Conservation (phyloP, 2,329 filamentous ascomycete genomes). For the Fusarium coffeatum region DNA sequence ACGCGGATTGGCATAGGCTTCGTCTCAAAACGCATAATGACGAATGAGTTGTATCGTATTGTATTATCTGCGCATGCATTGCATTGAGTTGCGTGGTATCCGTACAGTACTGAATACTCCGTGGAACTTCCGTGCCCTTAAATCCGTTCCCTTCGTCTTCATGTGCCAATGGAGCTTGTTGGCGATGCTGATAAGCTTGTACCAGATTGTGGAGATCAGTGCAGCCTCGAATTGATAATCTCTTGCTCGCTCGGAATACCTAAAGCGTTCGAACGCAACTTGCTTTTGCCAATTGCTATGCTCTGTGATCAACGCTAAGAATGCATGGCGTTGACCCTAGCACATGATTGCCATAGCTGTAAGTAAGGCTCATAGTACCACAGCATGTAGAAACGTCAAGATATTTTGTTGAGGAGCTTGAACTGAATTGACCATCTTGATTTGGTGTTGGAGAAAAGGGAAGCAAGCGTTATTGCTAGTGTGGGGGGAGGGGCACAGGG, state of each 20-base stretch:
- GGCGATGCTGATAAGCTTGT: conserved; percentile 11
- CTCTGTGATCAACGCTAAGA: conserved; percentile 28
- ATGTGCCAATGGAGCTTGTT: conserved; percentile 13
- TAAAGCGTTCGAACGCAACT: conserved; percentile 7
- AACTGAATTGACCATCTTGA: conserved; percentile 19
- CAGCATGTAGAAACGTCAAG: neutral
- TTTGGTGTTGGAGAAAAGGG: conserved; percentile 17
- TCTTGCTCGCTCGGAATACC: conserved; percentile 13
- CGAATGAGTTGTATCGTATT: conserved; percentile 13
- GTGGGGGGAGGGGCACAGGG: conserved; percentile 17
- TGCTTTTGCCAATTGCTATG: conserved; percentile 1
- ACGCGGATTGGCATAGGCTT: conserved; percentile 28
- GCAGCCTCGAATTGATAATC: conserved; percentile 12
- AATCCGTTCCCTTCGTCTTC: conserved; percentile 4
- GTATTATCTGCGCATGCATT: conserved; percentile 9
- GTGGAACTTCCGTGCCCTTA: conserved; percentile 1
- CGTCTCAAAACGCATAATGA: conserved; percentile 34
- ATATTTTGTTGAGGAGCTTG: conserved; percentile 30
- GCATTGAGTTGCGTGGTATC: conserved; percentile 12
- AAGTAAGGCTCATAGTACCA: neutral
- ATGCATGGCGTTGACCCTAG: conserved; percentile 22
- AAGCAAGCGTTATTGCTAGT: conserved; percentile 20
- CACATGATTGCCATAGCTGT: conserved; percentile 11
- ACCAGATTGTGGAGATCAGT: neutral
- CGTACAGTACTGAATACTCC: neutral